These are phyloP conservation scores for Aphelidium insulamus DNA, from an alignment of 371 early-diverging fungal genomes.

Conservation along the genomic window DNA sequence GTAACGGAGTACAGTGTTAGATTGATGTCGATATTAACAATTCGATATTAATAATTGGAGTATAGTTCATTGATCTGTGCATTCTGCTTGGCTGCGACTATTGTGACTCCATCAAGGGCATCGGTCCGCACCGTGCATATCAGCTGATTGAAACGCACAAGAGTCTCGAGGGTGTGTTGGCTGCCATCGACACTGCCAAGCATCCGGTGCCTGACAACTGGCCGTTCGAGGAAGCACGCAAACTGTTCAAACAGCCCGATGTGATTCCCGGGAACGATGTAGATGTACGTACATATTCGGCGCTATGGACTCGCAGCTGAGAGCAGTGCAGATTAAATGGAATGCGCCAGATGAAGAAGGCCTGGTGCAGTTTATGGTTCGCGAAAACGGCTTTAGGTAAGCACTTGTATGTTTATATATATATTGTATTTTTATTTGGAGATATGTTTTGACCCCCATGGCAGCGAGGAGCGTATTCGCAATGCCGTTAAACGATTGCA, in stretches of 20 bases:
- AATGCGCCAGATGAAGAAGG: conserved; percentile 69
- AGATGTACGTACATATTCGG: conserved; percentile 17
- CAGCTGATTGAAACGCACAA: conserved; percentile 70
- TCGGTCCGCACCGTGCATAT: conserved; percentile 88
- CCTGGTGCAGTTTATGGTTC: conserved; percentile 70
- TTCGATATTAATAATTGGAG: not conserved
- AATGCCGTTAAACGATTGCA: conserved; percentile 57
- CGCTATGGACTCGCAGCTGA: not conserved
- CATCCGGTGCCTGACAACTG: conserved; percentile 68
- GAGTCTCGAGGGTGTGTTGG: conserved; percentile 65
- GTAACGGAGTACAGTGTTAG: not conserved
- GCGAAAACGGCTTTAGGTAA: conserved; percentile 86
- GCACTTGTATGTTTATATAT: conserved; percentile 1
- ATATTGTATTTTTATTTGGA: not conserved
- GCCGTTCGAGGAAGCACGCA: conserved; percentile 77
- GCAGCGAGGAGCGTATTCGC: conserved; percentile 75
- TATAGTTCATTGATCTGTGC: conserved; percentile 94
- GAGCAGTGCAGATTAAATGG: conserved; percentile 46
- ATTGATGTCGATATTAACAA: not conserved
- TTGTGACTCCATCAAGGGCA: conserved; percentile 84
- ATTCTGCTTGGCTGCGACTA: conserved; percentile 99
- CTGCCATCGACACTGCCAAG: conserved; percentile 43
- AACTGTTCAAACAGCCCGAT: conserved; percentile 65
- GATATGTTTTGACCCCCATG: not conserved
- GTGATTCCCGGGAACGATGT: conserved; percentile 39